Evolutionary conservation across 371 early-diverging fungal species (phyloP).

Genomic region (Mortierella sp.): DNA sequence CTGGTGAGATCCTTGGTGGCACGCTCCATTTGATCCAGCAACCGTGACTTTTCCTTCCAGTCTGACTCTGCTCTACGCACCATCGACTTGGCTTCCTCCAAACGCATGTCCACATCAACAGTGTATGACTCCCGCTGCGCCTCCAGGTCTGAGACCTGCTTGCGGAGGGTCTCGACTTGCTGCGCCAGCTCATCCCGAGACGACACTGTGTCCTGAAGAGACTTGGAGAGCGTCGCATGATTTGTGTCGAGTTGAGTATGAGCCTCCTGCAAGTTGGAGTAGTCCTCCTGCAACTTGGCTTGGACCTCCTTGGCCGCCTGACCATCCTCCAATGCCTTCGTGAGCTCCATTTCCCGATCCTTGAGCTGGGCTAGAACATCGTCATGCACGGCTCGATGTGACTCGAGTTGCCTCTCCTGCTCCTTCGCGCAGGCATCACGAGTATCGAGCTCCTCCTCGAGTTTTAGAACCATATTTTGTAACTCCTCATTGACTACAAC

Average conservation of each 20-base stretch:
- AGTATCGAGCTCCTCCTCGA: conserved; percentile 46
- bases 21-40: conserved; percentile 40
- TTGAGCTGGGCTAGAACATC: conserved; percentile 48
- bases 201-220: conserved; percentile 14
- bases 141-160: conserved; percentile 46
- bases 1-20: conserved; percentile 27
- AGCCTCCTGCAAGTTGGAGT: conserved; percentile 37
- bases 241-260: conserved; percentile 59
- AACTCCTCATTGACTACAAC: conserved; percentile 49
- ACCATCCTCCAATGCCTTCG: conserved; percentile 18
- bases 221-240: conserved; percentile 12
- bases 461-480: conserved; percentile 49
- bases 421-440: conserved; percentile 38
- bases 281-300: conserved; percentile 31
- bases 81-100: conserved; percentile 68
- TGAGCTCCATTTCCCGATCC: conserved; percentile 46
- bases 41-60: conserved; percentile 60
- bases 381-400: conserved; percentile 46
- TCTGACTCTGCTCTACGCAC: conserved; percentile 66
- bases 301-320: conserved; percentile 21
- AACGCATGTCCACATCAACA: conserved; percentile 61
- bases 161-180: conserved; percentile 29
- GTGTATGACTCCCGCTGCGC: conserved; percentile 51
- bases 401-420: conserved; percentile 47
- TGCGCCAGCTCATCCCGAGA: conserved; percentile 39